Evolutionary conservation across 441 rosid species (phyloP).

Genomic region (Pelargonium fulgidum): DNA sequence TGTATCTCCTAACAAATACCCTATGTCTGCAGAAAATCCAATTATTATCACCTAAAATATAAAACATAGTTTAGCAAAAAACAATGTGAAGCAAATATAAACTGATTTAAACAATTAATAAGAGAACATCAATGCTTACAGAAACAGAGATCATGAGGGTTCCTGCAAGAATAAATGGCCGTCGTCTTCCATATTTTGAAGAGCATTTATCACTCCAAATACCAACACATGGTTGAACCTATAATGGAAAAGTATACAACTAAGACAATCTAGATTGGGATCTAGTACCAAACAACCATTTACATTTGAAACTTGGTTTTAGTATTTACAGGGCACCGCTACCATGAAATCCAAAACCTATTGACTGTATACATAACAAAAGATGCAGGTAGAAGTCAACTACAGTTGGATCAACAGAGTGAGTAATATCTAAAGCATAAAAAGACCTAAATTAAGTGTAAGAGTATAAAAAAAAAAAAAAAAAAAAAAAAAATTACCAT

Average conservation of each 20-base stretch:
- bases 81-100: slow-evolving; percentile 16
- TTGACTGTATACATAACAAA: neutral
- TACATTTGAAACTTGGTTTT: neutral
- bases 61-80: slow-evolving; percentile 45
- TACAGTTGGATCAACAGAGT: neutral
- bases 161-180: slow-evolving; percentile 88
- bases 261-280: slow-evolving; percentile 14
- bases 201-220: slow-evolving; percentile 96
- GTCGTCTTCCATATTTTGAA: slow-evolving; percentile 79
- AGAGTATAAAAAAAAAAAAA: neutral
- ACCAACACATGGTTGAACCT: slow-evolving; percentile 99
- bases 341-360: neutral
- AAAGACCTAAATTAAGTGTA: neutral
- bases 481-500: neutral
- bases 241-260: slow-evolving; percentile 27
- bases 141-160: slow-evolving; percentile 75
- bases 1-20: slow-evolving; percentile 75
- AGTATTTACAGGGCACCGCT: neutral
- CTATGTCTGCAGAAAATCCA: slow-evolving; percentile 97
- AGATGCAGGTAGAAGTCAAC: neutral
- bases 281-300: neutral
- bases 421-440: neutral
- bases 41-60: slow-evolving; percentile 82
- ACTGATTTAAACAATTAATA: slow-evolving; percentile 8
- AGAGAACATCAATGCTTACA: slow-evolving; percentile 44